Evolutionary conservation across 1,284 basidiomycete genomes (phyloP), one percentile per base, ranked within the genome.

Genomic region (Ceratobasidium sp.): DNA sequence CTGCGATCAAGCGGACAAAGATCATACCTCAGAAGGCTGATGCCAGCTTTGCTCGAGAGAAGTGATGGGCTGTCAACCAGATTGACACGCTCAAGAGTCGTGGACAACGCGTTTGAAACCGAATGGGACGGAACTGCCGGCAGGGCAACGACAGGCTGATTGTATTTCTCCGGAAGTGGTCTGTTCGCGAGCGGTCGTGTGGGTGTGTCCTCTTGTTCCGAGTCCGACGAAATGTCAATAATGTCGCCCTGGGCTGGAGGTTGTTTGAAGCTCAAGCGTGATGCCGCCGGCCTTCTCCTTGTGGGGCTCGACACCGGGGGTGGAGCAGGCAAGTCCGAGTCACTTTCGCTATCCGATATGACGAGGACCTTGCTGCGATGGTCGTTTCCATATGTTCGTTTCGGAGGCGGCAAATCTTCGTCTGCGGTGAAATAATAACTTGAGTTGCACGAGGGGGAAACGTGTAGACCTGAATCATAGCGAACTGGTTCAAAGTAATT

Each of bases 171-270:
- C 43, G 49, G 34, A 7, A 25, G 51, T 2, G 19, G 68, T 46
- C 25, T 59, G 37, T 17, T n/a, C 37, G n/a, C 19, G 22, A 29
- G 69, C 32, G 57, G 57, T 32, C 57, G 57, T 37, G 69, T 73
- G 7, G 69, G 69, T 29, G 57, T 73, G 25, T n/a, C 32, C 22
- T 76, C 76, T 52, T 57, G 37, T 22, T 73, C 69, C n/a, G 65
- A 64, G 46, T 74, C 76, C 1, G 77, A 78, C 19, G 75, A 78
- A 29, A 76, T 67, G n/a, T 76, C 69, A 40, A 78, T 76, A n/a
- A 78, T 71, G 34, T 78, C 77, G 44, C 54, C 49, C 37, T 62
- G 40, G 25, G 29, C 57, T 9, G 44, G 5, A 65, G 40, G 62
- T 34, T 65, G 62, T 40, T 49, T 65, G 62, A 19, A 15, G 17